Evolutionary conservation across 768 basidiomycete species (phyloP).

Genomic region (Tricholomella constricta): DNA sequence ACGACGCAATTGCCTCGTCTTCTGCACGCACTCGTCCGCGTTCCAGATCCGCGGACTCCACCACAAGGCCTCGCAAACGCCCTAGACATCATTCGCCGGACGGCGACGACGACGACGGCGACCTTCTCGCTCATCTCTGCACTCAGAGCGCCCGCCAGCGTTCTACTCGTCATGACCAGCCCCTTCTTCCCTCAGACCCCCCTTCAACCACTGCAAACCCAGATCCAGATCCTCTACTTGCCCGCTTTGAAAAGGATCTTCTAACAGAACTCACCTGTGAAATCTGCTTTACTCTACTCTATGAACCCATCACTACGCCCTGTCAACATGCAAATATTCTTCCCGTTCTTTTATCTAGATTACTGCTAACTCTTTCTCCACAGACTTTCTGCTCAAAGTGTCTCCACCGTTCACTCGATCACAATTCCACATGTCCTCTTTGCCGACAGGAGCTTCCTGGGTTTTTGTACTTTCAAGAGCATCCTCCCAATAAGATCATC

Average conservation of each 20-base stretch:
- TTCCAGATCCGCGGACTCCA: conserved; percentile 12
- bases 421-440: conserved; percentile 78
- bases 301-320: conserved; percentile 88
- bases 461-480: conserved; percentile 78
- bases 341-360: conserved; percentile 14
- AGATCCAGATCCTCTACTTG: conserved; percentile 25
- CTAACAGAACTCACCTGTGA: conserved; percentile 80
- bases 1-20: conserved; percentile 8
- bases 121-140: conserved; percentile 42
- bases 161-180: conserved; percentile 31
- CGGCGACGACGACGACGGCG: conserved; percentile 25
- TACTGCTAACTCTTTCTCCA: conserved; percentile 1
- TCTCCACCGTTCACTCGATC: conserved; percentile 88
- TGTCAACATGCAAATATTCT: conserved; percentile 83
- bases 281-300: conserved; percentile 84
- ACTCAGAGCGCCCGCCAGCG: conserved; percentile 32
- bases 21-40: conserved; percentile 13
- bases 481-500: conserved; percentile 71
- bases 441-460: conserved; percentile 81
- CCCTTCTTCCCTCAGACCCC: conserved; percentile 28
- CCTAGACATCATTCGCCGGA: conserved; percentile 17
- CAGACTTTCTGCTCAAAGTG: conserved; percentile 92
- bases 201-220: conserved; percentile 14
- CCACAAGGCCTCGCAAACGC: conserved; percentile 17
- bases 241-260: conserved; percentile 61